Conservation (phyloP, 805 yeast genomes). For the Ogataea degrootiae region DNA sequence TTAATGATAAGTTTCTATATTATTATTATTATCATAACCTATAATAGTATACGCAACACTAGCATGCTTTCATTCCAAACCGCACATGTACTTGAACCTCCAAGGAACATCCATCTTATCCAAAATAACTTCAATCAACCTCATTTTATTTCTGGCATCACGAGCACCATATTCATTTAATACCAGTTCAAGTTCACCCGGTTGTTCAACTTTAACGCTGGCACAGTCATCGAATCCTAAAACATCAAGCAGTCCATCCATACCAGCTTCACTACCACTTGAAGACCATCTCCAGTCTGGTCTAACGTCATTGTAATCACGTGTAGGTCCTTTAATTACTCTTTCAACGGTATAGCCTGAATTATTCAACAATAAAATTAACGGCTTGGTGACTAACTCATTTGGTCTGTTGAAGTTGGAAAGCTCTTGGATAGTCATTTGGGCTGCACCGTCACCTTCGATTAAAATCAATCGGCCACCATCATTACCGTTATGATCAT, state of each 20-base stretch:
- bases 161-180: slow-evolving; percentile 22
- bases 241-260: slow-evolving; percentile 50
- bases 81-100: slow-evolving; percentile 44
- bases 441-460: slow-evolving; percentile 94
- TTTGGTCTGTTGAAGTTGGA: slow-evolving; percentile 20
- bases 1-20: slow-evolving; percentile 8
- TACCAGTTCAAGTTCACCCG: slow-evolving; percentile 30
- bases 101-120: slow-evolving; percentile 61
- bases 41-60: background rate
- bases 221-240: slow-evolving; percentile 48
- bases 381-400: slow-evolving; percentile 61
- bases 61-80: slow-evolving; percentile 10
- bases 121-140: slow-evolving; percentile 53
- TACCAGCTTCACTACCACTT: too few relatives aligned
- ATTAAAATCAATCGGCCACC: slow-evolving; percentile 56
- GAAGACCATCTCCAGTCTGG: slow-evolving; percentile 75
- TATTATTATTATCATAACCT: too few relatives aligned
- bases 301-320: slow-evolving; percentile 77
- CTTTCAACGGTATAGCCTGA: slow-evolving; percentile 90
- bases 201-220: slow-evolving; percentile 35
- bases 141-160: slow-evolving; percentile 21
- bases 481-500: background rate
- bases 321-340: slow-evolving; percentile 71
- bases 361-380: slow-evolving; percentile 74
- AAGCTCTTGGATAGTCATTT: slow-evolving; percentile 84